Percentiles rank a stretch among this genome's conserved stretches.
These are phyloP conservation scores for Ramaria rubella DNA, from an alignment of 768 basidiomycete species.

Conservation along the genomic window DNA sequence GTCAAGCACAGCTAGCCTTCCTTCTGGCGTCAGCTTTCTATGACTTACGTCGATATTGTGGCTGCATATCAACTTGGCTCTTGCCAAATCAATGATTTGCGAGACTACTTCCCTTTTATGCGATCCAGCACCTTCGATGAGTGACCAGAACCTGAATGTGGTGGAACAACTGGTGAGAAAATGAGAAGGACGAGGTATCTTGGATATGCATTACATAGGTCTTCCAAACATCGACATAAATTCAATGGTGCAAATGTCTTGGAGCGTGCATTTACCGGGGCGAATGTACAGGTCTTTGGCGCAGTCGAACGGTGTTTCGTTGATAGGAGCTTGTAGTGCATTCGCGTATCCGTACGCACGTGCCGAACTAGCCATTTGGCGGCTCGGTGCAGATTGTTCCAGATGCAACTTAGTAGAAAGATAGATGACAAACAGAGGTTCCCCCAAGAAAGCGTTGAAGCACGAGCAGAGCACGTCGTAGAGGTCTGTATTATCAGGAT, in stretches of 20 bases:
- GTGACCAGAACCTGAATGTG: constrained; percentile 5
- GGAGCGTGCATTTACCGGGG: too few relatives aligned
- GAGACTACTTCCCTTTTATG: neutral
- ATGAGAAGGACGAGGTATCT: neutral
- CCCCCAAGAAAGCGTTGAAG: neutral
- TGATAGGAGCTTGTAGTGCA: constrained; percentile 13
- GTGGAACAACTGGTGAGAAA: neutral
- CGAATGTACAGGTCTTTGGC: too few relatives aligned
- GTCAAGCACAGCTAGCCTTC: constrained; percentile 12
- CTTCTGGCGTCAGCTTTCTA: neutral
- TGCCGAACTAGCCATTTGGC: neutral
- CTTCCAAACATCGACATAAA: constrained; percentile 15
- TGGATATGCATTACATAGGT: constrained; percentile 10
- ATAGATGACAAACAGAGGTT: constrained; percentile 7
- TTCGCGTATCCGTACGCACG: neutral
- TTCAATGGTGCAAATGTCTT: neutral
- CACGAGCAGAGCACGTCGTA: neutral
- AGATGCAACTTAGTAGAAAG: constrained; percentile 13
- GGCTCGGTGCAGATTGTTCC: constrained; percentile 1
- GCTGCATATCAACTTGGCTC: neutral
- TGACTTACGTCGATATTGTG: neutral
- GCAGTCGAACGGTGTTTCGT: constrained; percentile 17
- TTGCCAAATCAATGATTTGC: neutral
- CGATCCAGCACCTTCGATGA: neutral
- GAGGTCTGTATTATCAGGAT: neutral